Evolutionary conservation across 257 asterid genomes (phyloP), one percentile per base, ranked within the genome.

Genomic region (Marsdenia floribunda): DNA sequence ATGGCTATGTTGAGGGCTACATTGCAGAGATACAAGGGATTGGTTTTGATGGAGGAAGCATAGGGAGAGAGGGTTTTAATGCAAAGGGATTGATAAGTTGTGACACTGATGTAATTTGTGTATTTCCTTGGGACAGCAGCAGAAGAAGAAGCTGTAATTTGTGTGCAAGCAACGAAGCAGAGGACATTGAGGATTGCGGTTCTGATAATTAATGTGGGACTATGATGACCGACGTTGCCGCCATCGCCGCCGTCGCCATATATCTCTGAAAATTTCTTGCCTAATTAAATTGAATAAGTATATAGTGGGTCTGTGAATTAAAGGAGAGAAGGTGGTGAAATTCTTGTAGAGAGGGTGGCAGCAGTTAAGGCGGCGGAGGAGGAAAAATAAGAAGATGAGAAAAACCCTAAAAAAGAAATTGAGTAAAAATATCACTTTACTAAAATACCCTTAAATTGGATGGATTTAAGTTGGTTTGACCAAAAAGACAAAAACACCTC

Each of bases 21-120:
- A 26, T 70, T 80, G 87, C 94, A 87, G 2, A 91, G 88, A 74
- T 74, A 80, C 18, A 84, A 15, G 22, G 85, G 57, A 78, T 73
- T 85, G 72, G 84, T 76, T 55, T 82, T 79, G 38, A 88, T 88
- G 9, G 79, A 13, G 0, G 88, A 47, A 11, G 96, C 95, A 57
- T 77, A 87, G 1, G 96, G 95, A n/a, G 40, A 10, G 13, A 91
- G 91, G 49, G 90, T 77, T 73, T 80, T 83, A 33, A 59, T 16
- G 86, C 97, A 91, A 11, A 84, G 83, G 0, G 77, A 11, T 0
- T 91, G 80, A 29, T 91, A 88, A 16, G 91, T 87, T 47, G 95
- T 84, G 55, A 75, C 64, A 16, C 54, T 57, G 82, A 91, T 21
- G 86, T 85, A 91, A 38, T 75, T 65, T 4, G 83, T 79, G 77